Conservation (phyloP, 257 asterid species). For the Paulownia fortunei region DNA sequence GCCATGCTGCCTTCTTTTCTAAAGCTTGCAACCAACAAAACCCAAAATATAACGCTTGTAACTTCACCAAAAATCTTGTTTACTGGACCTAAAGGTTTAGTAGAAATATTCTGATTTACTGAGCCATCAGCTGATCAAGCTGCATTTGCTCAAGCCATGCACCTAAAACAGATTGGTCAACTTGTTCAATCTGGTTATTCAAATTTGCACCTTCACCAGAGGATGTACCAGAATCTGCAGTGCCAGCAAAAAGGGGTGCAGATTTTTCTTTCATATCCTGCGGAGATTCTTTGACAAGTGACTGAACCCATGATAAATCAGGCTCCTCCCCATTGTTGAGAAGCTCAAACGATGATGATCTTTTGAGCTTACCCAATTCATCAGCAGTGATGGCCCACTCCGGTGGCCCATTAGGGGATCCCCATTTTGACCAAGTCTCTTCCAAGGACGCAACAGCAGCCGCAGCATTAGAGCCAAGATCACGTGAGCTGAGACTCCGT, state of each 20-base stretch:
- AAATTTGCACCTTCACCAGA: slow-evolving; percentile 39
- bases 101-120: slow-evolving; percentile 46
- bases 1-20: slow-evolving; percentile 42
- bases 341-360: slow-evolving; percentile 72
- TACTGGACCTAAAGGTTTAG: too few species aligned
- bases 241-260: slow-evolving; percentile 32
- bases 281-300: slow-evolving; percentile 80
- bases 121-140: slow-evolving; percentile 75
- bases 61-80: slow-evolving; percentile 39
- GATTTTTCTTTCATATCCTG: slow-evolving; percentile 59
- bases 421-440: slow-evolving; percentile 74
- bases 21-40: slow-evolving; percentile 41
- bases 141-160: slow-evolving; percentile 80
- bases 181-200: slow-evolving; percentile 47
- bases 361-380: slow-evolving; percentile 53
- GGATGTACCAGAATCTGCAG: slow-evolving; percentile 41
- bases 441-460: slow-evolving; percentile 55
- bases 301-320: slow-evolving; percentile 89
- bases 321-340: slow-evolving; percentile 74
- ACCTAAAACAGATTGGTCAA: slow-evolving; percentile 60
- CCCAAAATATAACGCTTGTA: slow-evolving; percentile 38
- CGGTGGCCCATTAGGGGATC: slow-evolving; percentile 51
- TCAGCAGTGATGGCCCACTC: slow-evolving; percentile 61
- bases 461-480: slow-evolving; percentile 61
- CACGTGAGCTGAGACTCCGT: slow-evolving; percentile 80